A percentile compares a stretch with the other conserved stretches of the same genome.
Conservation (phyloP, 2,329 filamentous ascomycete genomes). For the Tolypocladium nubicola region DNA sequence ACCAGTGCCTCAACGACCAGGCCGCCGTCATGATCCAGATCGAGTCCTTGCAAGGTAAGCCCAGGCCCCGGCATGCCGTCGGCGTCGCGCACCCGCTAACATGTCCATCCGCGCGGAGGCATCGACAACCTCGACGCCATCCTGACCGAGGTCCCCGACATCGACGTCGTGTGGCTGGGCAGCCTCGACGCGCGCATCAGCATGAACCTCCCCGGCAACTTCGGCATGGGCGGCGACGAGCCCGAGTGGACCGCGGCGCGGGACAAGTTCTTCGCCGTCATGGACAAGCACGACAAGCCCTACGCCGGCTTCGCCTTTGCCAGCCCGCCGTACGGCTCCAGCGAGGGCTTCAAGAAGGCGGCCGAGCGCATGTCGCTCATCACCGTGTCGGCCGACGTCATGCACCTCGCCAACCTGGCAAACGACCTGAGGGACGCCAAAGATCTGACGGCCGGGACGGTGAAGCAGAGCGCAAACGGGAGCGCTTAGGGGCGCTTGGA, state of each 20-base stretch:
- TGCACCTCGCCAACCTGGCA: constrained; percentile 11
- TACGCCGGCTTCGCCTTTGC: constrained; percentile 20
- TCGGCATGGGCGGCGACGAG: constrained; percentile 22
- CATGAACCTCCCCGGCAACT: constrained; percentile 28
- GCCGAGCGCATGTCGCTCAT: constrained; percentile 15
- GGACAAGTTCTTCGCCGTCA: constrained; percentile 23
- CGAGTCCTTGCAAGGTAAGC: constrained; percentile 23
- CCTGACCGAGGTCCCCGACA: constrained; percentile 31
- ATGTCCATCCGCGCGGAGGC: constrained; percentile 9
- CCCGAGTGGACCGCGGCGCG: constrained; percentile 29
- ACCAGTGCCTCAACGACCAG: constrained; percentile 31
- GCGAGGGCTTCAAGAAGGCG: constrained; percentile 13
- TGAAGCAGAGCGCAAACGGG: neutral
- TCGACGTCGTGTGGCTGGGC: constrained; percentile 37
- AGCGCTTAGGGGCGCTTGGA: neutral
- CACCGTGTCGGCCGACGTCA: constrained; percentile 11
- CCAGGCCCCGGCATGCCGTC: neutral
- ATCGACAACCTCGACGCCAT: constrained; percentile 38
- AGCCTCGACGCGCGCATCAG: constrained; percentile 30
- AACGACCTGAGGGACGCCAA: constrained; percentile 8
- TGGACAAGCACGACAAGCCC: constrained; percentile 37
- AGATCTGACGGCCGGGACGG: constrained; percentile 3
- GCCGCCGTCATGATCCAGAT: constrained; percentile 39
- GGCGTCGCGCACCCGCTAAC: neutral
- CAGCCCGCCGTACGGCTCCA: constrained; percentile 11